These are phyloP conservation scores for Colletotrichum navitas DNA, from an alignment of 2,329 filamentous ascomycete genomes.

Conservation along the genomic window DNA sequence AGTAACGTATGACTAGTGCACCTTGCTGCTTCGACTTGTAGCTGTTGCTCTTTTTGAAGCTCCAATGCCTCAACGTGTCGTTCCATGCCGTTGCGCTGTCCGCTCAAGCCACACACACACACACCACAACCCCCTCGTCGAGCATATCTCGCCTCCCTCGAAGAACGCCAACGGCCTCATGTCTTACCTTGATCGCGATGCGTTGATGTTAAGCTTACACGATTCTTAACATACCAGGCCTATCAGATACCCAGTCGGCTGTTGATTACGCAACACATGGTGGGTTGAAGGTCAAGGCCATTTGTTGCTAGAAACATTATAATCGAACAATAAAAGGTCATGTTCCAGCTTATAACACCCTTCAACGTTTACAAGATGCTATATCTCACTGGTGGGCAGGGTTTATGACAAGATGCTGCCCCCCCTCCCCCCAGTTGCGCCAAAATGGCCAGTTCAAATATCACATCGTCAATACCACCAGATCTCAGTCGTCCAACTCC, in stretches of 20 bases:
- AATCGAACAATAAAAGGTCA: not conserved
- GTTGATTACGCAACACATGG: not conserved
- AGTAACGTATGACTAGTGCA: not conserved
- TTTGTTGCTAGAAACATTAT: not conserved
- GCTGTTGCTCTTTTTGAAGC: not conserved
- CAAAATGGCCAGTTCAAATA: not conserved
- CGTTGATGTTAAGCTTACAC: not conserved
- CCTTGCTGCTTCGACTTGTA: not conserved
- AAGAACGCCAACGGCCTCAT: not conserved
- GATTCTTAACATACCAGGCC: not conserved
- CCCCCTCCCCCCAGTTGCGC: not conserved
- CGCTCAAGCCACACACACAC: not conserved
- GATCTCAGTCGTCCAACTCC: not conserved
- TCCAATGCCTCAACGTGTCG: not conserved
- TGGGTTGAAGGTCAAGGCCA: no score
- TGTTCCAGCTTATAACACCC: accelerated
- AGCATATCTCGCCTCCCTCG: not conserved
- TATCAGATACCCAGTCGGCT: not conserved
- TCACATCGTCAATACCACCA: not conserved
- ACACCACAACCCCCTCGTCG: not conserved
- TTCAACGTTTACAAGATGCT: not conserved
- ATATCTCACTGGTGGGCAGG: not conserved
- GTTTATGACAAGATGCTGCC: not conserved
- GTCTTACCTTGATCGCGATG: not conserved
- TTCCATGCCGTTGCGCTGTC: not conserved